Conservation (phyloP, 306 rosid genomes). For the Gastrolobium villosum region DNA sequence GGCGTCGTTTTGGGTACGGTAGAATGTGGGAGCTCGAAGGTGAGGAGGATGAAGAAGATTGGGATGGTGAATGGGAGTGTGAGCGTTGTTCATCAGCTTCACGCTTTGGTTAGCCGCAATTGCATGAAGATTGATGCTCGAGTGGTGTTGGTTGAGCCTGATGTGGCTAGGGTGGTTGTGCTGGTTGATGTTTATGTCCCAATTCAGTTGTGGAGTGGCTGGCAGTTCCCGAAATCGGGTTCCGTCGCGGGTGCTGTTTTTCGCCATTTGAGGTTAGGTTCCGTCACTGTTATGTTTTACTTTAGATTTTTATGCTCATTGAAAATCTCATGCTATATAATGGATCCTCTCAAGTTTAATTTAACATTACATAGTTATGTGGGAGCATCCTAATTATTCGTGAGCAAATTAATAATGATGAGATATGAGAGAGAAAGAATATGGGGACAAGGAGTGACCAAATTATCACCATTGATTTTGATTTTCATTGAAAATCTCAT, state of each 20-base stretch:
- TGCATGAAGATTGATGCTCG: slow-evolving; percentile 66
- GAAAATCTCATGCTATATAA: background rate
- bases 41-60: slow-evolving; percentile 60
- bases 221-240: slow-evolving; percentile 82
- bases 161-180: slow-evolving; percentile 66
- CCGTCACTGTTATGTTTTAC: background rate
- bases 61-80: slow-evolving; percentile 85
- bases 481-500: background rate
- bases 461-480: no score
- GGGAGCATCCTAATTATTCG: no score
- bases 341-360: no score
- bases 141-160: slow-evolving; percentile 53
- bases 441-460: no score
- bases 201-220: slow-evolving; percentile 65
- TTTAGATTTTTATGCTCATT: background rate
- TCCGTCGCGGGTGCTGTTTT: slow-evolving; percentile 76
- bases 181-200: slow-evolving; percentile 83
- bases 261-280: slow-evolving; percentile 76
- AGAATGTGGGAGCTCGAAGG: slow-evolving; percentile 13
- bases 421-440: no score
- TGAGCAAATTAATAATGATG: no score
- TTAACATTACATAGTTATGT: no score
- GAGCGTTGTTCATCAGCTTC: slow-evolving; percentile 84
- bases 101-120: slow-evolving; percentile 68
- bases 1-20: slow-evolving; percentile 57